A percentile compares a stretch with the other conserved stretches of the same genome.
phyloP scores from a whole-genome alignment of 768 basidiomycete genomes.

The Amanita exitialis region DNA sequence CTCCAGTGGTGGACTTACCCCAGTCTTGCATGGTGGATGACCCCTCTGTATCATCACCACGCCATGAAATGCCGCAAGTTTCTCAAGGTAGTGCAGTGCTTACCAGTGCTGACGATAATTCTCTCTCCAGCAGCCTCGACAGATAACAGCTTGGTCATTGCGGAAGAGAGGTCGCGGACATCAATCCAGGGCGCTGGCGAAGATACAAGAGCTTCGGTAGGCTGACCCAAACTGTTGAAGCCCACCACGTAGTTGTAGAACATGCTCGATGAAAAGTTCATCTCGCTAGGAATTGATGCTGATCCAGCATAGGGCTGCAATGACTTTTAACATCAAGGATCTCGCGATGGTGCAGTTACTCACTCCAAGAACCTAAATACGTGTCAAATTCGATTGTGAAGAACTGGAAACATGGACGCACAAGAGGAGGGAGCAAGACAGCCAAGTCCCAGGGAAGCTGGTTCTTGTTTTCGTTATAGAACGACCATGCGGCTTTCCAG shows the following conservation, averaged over 20 bases:
- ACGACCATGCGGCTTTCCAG: slow-evolving; percentile 30
- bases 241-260: neutral
- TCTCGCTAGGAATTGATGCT: neutral
- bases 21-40: neutral
- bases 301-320: neutral
- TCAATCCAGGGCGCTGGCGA: neutral
- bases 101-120: slow-evolving; percentile 2
- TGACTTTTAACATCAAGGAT: no score
- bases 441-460: slow-evolving; percentile 40
- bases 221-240: neutral
- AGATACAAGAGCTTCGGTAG: neutral
- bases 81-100: neutral
- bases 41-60: neutral
- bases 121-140: slow-evolving; percentile 1
- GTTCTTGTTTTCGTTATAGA: slow-evolving; percentile 30
- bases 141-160: neutral
- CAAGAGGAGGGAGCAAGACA: slow-evolving; percentile 44
- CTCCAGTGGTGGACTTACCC: neutral
- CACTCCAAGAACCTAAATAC: neutral
- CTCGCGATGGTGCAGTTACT: neutral
- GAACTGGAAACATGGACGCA: slow-evolving; percentile 12
- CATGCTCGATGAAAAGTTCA: neutral
- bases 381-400: neutral
- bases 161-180: slow-evolving; percentile 1
- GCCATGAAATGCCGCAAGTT: neutral